Base-by-base conservation (phyloP, 192 early-diverging fungal genomes). In the Rhizophagus sp. region DNA sequence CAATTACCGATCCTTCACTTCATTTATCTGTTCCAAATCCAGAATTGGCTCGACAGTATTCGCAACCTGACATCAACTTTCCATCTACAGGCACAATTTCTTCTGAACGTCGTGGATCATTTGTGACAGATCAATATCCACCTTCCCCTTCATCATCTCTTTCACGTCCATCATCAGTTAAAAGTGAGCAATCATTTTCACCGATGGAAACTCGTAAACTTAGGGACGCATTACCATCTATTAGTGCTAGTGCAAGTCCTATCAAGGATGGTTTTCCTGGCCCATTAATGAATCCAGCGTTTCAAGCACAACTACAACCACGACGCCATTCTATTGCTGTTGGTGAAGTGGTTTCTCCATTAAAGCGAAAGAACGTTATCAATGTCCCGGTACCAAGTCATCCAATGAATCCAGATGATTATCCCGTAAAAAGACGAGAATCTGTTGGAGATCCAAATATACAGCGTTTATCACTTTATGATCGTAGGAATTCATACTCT, bases 191-290 rank as follows among this genome's bases (percentile, higher is more conserved):
- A 57, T 68, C 65, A n/a, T 78, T 78, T 50, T 44, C 76, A 50
- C 76, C 66, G 19, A 64, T 78, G 65, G 76, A 78, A 33, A 67
- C 76, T 36, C 63, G 76, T 50, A 66, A 78, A 68, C 62, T 68
- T 30, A 78, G 86, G 30, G 86, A 87, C 24, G 82, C 84, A n/a
- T 82, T 87, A 57, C 86, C 86, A 12, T 85, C 86, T n/a, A 85
- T 87, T 67, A 78, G 76, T 63, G 47, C 76, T 19, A 50, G 66
- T 19, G 76, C 65, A 22, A 78, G 76, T 24, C 76, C 76, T 8
- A 68, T 78, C 19, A 78, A 44, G 61, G 76, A 78, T 49, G 76
- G 76, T 36, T 78, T 78, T 52, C 76, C 76, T n/a, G 76, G 76
- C 2, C 76, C 76, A 25, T 69, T 78, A 30, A 78, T 78, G 76